Evolutionary conservation across 106 monocot genomes (phyloP).

Genomic region (Gastrodia elata): DNA sequence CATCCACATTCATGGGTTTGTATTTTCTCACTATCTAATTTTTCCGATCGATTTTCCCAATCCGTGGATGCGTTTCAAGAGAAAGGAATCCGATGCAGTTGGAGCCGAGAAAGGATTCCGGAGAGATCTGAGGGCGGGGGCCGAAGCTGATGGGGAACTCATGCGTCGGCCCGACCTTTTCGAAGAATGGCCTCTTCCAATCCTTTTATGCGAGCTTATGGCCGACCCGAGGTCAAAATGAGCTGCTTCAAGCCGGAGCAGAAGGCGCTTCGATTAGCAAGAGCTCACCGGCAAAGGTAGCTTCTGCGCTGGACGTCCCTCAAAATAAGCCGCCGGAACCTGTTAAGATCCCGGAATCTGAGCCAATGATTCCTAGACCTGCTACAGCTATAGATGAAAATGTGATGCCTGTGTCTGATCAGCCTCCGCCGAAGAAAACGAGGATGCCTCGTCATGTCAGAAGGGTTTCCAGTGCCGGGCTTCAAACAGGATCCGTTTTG

Average conservation of each 20-base stretch:
- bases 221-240: not conserved
- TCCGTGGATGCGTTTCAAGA: not conserved
- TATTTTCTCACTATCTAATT: too few species aligned
- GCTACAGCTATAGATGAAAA: not conserved
- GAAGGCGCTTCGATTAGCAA: not conserved
- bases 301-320: not conserved
- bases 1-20: constrained; percentile 5
- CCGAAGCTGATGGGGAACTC: constrained; percentile 27
- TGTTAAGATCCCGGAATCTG: constrained; percentile 14
- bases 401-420: not conserved
- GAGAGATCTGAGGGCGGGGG: not conserved
- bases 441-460: constrained; percentile 12
- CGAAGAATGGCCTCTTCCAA: constrained; percentile 27
- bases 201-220: constrained; percentile 17
- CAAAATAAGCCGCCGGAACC: constrained; percentile 20
- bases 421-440: not conserved
- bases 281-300: not conserved
- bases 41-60: too few species aligned
- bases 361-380: not conserved
- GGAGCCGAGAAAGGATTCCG: not conserved
- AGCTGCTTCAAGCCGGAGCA: not conserved
- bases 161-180: constrained; percentile 21
- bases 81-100: not conserved
- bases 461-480: constrained; percentile 8
- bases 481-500: constrained; percentile 16